phyloP scores from a whole-genome alignment of 176 grass and related monocot species.

The Juncus inflexus region DNA sequence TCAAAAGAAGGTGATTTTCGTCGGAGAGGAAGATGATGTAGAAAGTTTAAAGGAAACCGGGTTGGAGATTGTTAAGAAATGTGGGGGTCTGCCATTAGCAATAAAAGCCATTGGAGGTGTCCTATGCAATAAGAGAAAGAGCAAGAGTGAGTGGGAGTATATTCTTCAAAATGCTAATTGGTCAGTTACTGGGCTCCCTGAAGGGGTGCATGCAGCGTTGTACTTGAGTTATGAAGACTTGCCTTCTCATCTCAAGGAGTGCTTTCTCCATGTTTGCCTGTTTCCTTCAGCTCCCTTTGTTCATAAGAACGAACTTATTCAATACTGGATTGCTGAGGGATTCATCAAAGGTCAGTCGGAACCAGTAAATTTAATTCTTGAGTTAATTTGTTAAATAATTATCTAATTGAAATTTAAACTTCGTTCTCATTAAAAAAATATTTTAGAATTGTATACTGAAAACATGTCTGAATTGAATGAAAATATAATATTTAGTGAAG shows the following conservation, averaged over 20 bases:
- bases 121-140: slow-evolving; percentile 11
- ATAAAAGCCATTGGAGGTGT: slow-evolving; percentile 29
- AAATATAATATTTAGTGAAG: too few species aligned
- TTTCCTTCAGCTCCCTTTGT: too few species aligned
- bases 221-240: slow-evolving; percentile 48
- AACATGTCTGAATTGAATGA: too few species aligned
- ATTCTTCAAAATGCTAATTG: slow-evolving; percentile 21
- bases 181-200: slow-evolving; percentile 17
- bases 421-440: too few species aligned
- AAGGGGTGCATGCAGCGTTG: slow-evolving; percentile 10
- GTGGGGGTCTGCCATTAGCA: slow-evolving; percentile 34
- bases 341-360: slow-evolving; percentile 10
- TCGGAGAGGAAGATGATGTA: neutral
- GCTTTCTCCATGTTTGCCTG: too few species aligned
- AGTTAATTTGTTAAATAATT: too few species aligned
- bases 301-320: neutral
- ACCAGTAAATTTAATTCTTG: too few species aligned
- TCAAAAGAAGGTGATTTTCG: too few species aligned
- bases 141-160: neutral
- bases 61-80: slow-evolving; percentile 33
- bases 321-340: slow-evolving; percentile 38
- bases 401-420: too few species aligned
- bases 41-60: slow-evolving; percentile 17
- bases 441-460: too few species aligned
- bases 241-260: too few species aligned